These are phyloP conservation scores for Malus asiatica DNA, from an alignment of 306 rosid species.

Conservation along the genomic window DNA sequence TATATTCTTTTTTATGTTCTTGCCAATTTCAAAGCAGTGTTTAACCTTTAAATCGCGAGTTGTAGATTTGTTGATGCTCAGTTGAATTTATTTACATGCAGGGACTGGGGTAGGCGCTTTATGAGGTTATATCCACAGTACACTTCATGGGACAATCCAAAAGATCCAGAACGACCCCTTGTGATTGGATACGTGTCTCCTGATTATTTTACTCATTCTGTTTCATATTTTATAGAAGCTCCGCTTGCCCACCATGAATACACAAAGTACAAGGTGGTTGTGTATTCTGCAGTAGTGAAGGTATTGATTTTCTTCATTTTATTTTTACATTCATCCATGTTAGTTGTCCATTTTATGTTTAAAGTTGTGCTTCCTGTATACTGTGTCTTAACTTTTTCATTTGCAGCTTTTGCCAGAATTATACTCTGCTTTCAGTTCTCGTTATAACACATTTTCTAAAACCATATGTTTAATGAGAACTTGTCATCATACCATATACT, in stretches of 20 bases:
- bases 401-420: neutral
- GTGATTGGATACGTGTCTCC: conserved; percentile 96
- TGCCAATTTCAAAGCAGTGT: neutral
- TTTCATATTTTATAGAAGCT: conserved; percentile 91
- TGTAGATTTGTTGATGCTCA: neutral
- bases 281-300: conserved; percentile 99
- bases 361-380: neutral
- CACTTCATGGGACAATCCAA: conserved; percentile 77
- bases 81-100: conserved; percentile 28
- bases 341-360: neutral
- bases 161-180: conserved; percentile 86
- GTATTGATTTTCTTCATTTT: conserved; percentile 33
- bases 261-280: conserved; percentile 66
- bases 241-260: conserved; percentile 79
- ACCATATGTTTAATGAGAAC: neutral
- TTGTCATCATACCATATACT: neutral
- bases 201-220: conserved; percentile 96
- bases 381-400: neutral
- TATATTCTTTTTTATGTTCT: neutral
- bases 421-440: neutral
- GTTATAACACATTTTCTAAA: neutral
- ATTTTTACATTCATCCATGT: neutral
- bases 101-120: conserved; percentile 97
- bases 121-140: conserved; percentile 68
- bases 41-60: neutral